phyloP scores from a whole-genome alignment of 2,329 filamentous ascomycete genomes.

The Pseudogymnoascus sp. region DNA sequence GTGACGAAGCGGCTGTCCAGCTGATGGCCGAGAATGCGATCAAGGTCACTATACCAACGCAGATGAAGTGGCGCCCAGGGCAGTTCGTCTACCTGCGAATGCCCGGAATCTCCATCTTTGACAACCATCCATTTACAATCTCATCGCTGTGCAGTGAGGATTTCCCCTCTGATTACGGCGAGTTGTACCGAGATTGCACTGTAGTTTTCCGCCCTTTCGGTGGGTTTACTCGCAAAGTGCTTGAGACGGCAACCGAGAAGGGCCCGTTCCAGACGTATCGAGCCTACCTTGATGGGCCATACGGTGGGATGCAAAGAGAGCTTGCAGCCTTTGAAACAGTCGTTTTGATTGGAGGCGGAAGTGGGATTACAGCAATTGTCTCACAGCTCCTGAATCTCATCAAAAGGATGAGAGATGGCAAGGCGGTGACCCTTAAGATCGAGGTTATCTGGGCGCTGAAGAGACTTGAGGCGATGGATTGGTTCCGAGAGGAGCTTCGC shows the following conservation, averaged over 20 bases:
- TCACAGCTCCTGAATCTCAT: conserved; percentile 89
- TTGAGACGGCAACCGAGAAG: conserved; percentile 75
- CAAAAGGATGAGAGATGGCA: conserved; percentile 90
- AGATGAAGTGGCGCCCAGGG: conserved; percentile 85
- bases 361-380: conserved; percentile 87
- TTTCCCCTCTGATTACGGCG: conserved; percentile 85
- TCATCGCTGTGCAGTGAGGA: conserved; percentile 87
- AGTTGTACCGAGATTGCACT: conserved; percentile 79
- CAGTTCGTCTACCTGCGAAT: conserved; percentile 94
- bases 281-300: conserved; percentile 87
- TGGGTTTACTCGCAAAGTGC: conserved; percentile 78
- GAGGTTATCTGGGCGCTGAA: conserved; percentile 93
- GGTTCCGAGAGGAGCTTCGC: conserved; percentile 90
- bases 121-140: conserved; percentile 95
- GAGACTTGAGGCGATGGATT: conserved; percentile 86
- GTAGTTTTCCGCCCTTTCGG: conserved; percentile 87
- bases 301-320: conserved; percentile 86
- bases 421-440: conserved; percentile 83
- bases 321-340: conserved; percentile 90
- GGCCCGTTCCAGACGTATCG: conserved; percentile 88
- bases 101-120: conserved; percentile 81
- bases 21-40: conserved; percentile 89
- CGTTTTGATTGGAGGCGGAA: conserved; percentile 86
- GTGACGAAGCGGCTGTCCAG: conserved; percentile 83
- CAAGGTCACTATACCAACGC: conserved; percentile 89